These are phyloP conservation scores for Mycena belliarum DNA, from an alignment of 768 basidiomycete genomes.

Conservation along the genomic window DNA sequence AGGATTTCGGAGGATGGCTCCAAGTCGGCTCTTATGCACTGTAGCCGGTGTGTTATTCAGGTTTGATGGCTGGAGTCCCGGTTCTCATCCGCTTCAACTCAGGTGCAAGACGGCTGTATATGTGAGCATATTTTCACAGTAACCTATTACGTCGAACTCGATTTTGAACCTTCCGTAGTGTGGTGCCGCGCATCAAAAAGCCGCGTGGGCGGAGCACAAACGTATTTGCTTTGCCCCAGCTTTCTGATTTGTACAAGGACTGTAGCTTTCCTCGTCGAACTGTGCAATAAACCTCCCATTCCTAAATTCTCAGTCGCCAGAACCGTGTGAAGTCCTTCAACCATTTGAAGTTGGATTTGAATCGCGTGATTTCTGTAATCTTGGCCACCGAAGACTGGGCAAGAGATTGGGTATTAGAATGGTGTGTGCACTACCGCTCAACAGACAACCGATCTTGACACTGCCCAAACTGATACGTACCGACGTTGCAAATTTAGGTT, in stretches of 20 bases:
- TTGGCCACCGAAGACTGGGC: no score
- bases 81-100: background rate
- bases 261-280: background rate
- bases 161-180: slow-evolving; percentile 30
- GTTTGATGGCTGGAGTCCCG: background rate
- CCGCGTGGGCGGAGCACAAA: slow-evolving; percentile 39
- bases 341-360: no score
- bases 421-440: no score
- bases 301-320: background rate
- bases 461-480: no score
- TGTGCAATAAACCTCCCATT: background rate
- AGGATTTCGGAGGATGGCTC: slow-evolving; percentile 25
- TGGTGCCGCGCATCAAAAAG: slow-evolving; percentile 36
- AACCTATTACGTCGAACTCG: background rate
- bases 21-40: slow-evolving; percentile 38
- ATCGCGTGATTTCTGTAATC: no score
- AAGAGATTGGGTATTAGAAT: no score
- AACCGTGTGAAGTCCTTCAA: no score
- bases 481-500: no score
- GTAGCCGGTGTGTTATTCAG: slow-evolving; percentile 33
- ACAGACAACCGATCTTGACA: no score
- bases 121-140: slow-evolving; percentile 30
- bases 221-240: slow-evolving; percentile 31
- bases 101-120: slow-evolving; percentile 47
- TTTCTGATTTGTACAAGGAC: slow-evolving; percentile 26